Conservation (phyloP, 2,329 filamentous ascomycete genomes). For the Xylariaceae sp. region DNA sequence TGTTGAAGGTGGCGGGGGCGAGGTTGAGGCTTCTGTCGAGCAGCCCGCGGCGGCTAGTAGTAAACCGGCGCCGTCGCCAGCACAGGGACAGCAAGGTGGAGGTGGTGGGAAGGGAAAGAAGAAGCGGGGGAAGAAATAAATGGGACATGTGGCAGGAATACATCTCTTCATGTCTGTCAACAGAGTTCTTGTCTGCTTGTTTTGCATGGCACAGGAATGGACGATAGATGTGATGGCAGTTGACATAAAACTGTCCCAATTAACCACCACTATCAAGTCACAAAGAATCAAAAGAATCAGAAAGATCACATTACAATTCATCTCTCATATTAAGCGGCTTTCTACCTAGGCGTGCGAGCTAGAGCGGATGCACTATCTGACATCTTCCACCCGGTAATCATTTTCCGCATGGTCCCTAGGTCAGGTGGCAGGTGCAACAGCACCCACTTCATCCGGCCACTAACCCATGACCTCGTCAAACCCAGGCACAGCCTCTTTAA, state of each 20-base stretch:
- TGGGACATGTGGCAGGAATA: too few species aligned
- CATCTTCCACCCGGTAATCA: neutral
- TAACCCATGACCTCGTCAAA: too few species aligned
- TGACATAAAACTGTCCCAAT: neutral
- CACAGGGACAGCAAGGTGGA: constrained; percentile 32
- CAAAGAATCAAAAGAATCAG: neutral
- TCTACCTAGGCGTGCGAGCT: constrained; percentile 4
- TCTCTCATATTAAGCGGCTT: constrained; percentile 10
- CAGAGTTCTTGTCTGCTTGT: too few species aligned
- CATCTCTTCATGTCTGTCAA: too few species aligned
- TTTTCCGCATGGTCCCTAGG: too few species aligned
- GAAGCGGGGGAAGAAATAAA: constrained; percentile 67
- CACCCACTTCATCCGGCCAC: too few species aligned
- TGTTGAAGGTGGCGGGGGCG: constrained; percentile 31
- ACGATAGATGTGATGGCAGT: neutral
- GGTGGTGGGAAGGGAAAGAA: constrained; percentile 59
- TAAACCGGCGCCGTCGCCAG: neutral
- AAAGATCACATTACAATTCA: constrained; percentile 7
- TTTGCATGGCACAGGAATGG: neutral
- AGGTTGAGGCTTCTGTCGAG: constrained; percentile 26
- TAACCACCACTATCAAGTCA: neutral
- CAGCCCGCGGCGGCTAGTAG: constrained; percentile 11
- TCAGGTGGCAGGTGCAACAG: too few species aligned
- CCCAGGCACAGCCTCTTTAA: constrained; percentile 1
- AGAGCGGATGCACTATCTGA: constrained; percentile 7